Evolutionary conservation across 208 protist species (phyloP).

Genomic region (Leishmania arabica): DNA sequence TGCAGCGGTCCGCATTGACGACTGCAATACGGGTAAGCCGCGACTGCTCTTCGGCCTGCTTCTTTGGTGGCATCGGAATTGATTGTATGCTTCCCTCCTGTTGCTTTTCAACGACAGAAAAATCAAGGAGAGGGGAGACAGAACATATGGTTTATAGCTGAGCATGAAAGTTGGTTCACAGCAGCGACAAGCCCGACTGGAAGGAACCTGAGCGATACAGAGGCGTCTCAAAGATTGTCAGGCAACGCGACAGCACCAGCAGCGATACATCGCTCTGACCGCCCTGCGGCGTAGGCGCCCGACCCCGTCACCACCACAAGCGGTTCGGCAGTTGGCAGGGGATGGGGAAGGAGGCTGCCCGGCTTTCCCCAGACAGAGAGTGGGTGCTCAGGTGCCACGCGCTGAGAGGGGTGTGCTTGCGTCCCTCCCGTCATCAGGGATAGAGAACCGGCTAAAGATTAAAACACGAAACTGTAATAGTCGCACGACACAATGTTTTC

Average conservation of each 20-base stretch:
- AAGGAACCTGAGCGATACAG: neutral
- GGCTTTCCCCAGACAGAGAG: neutral
- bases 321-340: neutral
- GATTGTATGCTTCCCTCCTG: neutral
- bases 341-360: neutral
- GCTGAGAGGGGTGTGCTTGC: neutral
- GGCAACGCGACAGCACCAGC: neutral
- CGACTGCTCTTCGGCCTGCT: conserved; percentile 85
- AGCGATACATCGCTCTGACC: neutral
- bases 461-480: neutral
- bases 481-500: neutral
- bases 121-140: neutral
- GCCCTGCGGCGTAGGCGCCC: neutral
- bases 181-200: neutral
- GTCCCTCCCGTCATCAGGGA: neutral
- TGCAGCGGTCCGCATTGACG: conserved; percentile 98
- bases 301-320: neutral
- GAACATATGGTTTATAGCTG: neutral
- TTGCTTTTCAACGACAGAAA: neutral
- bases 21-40: conserved; percentile 99
- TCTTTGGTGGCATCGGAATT: conserved; percentile 67
- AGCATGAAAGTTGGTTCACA: neutral
- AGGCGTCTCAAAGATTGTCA: neutral
- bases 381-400: neutral
- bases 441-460: neutral